Conservation (phyloP, 441 rosid genomes). For the Pelargonium myrrhifolium region DNA sequence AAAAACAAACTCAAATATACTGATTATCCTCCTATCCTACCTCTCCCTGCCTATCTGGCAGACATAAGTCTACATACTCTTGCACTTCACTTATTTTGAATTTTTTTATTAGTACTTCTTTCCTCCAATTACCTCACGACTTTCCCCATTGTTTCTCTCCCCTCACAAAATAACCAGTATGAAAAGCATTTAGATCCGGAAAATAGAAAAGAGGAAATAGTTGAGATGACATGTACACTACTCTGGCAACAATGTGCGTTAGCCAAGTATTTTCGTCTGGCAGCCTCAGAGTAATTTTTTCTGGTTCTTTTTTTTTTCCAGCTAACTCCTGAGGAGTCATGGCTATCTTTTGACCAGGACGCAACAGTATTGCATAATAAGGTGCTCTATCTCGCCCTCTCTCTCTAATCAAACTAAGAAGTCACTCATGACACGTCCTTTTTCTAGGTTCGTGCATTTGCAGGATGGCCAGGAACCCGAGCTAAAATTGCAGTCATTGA, state of each 20-base stretch:
- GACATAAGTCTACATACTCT: too few species aligned
- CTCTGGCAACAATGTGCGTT: background rate
- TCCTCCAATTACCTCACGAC: too few species aligned
- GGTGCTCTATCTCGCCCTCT: slow-evolving; percentile 32
- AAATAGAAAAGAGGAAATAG: background rate
- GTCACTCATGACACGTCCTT: slow-evolving; percentile 27
- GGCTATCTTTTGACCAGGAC: slow-evolving; percentile 70
- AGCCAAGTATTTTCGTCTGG: background rate
- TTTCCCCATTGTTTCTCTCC: too few species aligned
- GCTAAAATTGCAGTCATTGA: slow-evolving; percentile 50
- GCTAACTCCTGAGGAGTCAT: slow-evolving; percentile 78
- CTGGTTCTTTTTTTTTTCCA: slow-evolving; percentile 31
- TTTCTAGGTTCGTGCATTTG: slow-evolving; percentile 83
- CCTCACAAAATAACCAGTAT: too few species aligned
- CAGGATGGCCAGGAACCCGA: slow-evolving; percentile 99
- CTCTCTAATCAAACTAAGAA: slow-evolving; percentile 7
- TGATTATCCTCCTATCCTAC: too few species aligned
- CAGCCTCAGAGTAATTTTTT: background rate
- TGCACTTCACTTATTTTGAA: too few species aligned
- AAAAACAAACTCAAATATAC: too few species aligned
- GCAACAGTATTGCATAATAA: slow-evolving; percentile 74
- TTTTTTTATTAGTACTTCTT: too few species aligned
- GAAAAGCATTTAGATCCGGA: background rate
- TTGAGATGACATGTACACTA: background rate
- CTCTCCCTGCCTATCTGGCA: too few species aligned